A percentile compares a stretch with the other conserved stretches of the same genome.
phyloP scores from a whole-genome alignment of 495 filamentous ascomycete genomes.

The Viridothelium virens region DNA sequence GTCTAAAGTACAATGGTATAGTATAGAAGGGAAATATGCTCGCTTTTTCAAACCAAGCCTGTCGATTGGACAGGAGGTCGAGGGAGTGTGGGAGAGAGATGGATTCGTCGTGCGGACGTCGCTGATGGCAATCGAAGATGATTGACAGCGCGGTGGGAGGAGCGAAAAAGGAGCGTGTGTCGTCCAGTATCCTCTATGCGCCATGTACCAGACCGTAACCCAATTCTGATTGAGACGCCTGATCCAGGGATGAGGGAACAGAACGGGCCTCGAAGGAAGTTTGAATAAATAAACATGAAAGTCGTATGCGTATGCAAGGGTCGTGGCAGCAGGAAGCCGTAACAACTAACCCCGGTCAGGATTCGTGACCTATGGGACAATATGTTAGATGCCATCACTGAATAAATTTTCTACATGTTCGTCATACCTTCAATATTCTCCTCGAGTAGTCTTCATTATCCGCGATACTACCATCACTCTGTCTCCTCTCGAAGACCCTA shows the following conservation, averaged over 20 bases:
- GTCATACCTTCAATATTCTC: conserved; percentile 75
- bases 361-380: conserved; percentile 19
- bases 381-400: neutral
- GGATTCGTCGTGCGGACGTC: neutral
- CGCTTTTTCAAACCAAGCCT: neutral
- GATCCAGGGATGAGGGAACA: neutral
- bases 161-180: conserved; percentile 2
- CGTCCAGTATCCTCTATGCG: neutral
- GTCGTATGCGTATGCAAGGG: neutral
- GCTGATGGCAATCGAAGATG: neutral
- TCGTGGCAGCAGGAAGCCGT: neutral
- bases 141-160: neutral
- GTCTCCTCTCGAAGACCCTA: conserved; percentile 71
- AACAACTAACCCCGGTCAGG: conserved; percentile 14
- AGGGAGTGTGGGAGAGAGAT: neutral
- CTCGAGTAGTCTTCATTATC: conserved; percentile 97
- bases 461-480: conserved; percentile 95
- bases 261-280: neutral
- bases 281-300: conserved; percentile 6
- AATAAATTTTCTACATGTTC: conserved; percentile 26
- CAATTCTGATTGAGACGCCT: neutral
- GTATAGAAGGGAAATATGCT: conserved; percentile 11
- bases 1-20: neutral
- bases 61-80: neutral
- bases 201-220: neutral